phyloP scores from a whole-genome alignment of 2,329 filamentous ascomycete species.

The Decorospora gaudefroyi region DNA sequence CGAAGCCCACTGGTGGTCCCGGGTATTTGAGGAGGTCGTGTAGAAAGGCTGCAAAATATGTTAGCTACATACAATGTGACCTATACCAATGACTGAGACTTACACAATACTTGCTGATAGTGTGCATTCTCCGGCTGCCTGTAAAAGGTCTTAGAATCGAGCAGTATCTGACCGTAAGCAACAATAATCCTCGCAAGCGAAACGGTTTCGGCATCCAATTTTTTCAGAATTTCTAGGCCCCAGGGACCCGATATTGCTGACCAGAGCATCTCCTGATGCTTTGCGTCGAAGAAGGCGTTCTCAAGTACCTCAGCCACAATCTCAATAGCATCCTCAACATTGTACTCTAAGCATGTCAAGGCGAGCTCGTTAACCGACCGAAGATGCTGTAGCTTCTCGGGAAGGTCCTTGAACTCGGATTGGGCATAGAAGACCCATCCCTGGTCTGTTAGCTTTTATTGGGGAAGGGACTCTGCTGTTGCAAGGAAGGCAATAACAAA shows the following conservation, averaged over 20 bases:
- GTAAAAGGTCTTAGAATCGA: slow-evolving; percentile 50
- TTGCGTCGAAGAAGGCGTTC: slow-evolving; percentile 42
- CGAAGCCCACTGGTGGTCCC: slow-evolving; percentile 69
- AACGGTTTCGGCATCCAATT: slow-evolving; percentile 42
- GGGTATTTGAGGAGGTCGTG: slow-evolving; percentile 67
- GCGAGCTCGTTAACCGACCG: slow-evolving; percentile 63
- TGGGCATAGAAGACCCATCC: slow-evolving; percentile 77
- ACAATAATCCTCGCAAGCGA: slow-evolving; percentile 45
- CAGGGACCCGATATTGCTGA: slow-evolving; percentile 40
- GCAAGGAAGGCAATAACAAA: too few relatives aligned
- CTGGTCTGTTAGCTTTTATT: slow-evolving; percentile 54
- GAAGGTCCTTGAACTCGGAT: slow-evolving; percentile 62
- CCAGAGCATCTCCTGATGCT: slow-evolving; percentile 43
- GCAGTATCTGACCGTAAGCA: slow-evolving; percentile 41
- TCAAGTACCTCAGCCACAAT: slow-evolving; percentile 44
- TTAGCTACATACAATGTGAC: too few relatives aligned
- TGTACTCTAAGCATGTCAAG: slow-evolving; percentile 63
- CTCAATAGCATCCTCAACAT: slow-evolving; percentile 54
- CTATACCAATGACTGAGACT: too few relatives aligned
- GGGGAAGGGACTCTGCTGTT: too few relatives aligned
- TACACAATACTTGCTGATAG: slow-evolving; percentile 45
- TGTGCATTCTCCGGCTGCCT: slow-evolving; percentile 52
- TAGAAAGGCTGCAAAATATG: slow-evolving; percentile 51
- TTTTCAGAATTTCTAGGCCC: slow-evolving; percentile 45
- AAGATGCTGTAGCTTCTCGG: slow-evolving; percentile 62